Percentiles rank a stretch among this genome's conserved stretches.
phyloP scores from a whole-genome alignment of 2,329 filamentous ascomycete species.

The Sporothrix dimorphospora region DNA sequence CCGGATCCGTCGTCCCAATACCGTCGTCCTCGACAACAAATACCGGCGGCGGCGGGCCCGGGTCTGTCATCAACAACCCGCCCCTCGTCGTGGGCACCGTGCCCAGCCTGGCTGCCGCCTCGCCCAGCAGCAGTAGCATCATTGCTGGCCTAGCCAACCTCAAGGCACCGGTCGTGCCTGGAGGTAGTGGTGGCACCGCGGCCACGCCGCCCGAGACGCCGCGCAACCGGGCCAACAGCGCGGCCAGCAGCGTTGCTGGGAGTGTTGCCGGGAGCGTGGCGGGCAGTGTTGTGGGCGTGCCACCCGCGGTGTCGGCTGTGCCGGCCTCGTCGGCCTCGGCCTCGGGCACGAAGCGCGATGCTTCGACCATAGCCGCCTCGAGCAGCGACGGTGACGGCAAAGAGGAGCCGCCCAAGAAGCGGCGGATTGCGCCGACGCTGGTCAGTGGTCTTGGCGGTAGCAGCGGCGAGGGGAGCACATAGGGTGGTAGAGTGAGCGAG shows the following conservation, averaged over 20 bases:
- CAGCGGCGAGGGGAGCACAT: not conserved
- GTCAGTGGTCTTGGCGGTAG: conserved; percentile 43
- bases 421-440: conserved; percentile 70
- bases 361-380: conserved; percentile 45
- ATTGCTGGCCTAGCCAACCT: conserved; percentile 11
- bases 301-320: conserved; percentile 5
- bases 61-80: conserved; percentile 69
- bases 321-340: not conserved
- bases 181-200: not conserved
- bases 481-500: too few species aligned
- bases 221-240: conserved; percentile 60
- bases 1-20: conserved; percentile 42
- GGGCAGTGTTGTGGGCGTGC: conserved; percentile 34
- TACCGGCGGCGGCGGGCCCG: not conserved
- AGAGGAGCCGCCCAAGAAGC: conserved; percentile 61
- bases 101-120: conserved; percentile 73
- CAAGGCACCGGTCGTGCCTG: not conserved
- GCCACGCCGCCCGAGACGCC: conserved; percentile 90
- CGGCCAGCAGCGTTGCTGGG: conserved; percentile 46
- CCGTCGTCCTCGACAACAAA: conserved; percentile 36
- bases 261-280: conserved; percentile 48
- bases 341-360: conserved; percentile 54
- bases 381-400: conserved; percentile 33
- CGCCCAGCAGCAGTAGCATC: conserved; percentile 45
- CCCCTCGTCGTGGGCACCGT: conserved; percentile 77